These are phyloP conservation scores for Coniochaeta hoffmannii DNA, from an alignment of 2,329 filamentous ascomycete genomes.

Conservation along the genomic window DNA sequence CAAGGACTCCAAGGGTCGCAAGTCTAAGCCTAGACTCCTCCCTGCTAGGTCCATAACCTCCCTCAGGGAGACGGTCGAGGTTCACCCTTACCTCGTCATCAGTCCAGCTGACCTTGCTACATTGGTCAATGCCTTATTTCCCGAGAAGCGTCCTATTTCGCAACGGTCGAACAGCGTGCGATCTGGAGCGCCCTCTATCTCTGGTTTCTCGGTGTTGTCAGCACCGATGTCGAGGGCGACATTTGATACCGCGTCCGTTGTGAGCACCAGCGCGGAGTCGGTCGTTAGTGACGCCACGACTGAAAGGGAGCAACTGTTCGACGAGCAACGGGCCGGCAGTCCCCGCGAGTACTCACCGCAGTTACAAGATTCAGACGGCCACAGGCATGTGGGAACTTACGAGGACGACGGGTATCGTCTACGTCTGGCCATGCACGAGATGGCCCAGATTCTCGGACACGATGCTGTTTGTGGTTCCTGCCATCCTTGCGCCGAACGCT, in stretches of 20 bases:
- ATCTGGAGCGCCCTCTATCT: slow-evolving; percentile 61
- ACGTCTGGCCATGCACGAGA: slow-evolving; percentile 61
- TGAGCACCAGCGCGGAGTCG: slow-evolving; percentile 67
- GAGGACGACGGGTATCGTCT: slow-evolving; percentile 60
- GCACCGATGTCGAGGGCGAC: slow-evolving; percentile 58
- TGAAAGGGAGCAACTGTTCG: slow-evolving; percentile 55
- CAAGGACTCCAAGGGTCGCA: slow-evolving; percentile 41
- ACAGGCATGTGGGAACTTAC: slow-evolving; percentile 40
- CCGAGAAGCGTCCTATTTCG: slow-evolving; percentile 61
- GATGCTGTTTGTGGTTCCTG: slow-evolving; percentile 60
- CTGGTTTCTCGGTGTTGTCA: slow-evolving; percentile 60
- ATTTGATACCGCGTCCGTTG: slow-evolving; percentile 60
- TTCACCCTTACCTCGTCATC: slow-evolving; percentile 73
- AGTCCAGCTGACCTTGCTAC: slow-evolving; percentile 74
- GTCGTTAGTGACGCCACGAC: slow-evolving; percentile 63
- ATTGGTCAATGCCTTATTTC: slow-evolving; percentile 76
- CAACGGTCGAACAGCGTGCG: slow-evolving; percentile 52
- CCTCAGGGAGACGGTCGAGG: slow-evolving; percentile 66
- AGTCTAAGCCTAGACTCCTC: slow-evolving; percentile 50
- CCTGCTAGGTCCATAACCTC: slow-evolving; percentile 67
- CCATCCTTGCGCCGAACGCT: slow-evolving; percentile 75
- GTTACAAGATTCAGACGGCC: slow-evolving; percentile 34
- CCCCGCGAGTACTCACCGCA: slow-evolving; percentile 50
- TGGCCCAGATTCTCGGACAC: slow-evolving; percentile 57
- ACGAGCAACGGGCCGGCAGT: slow-evolving; percentile 42